These are phyloP conservation scores for Flammula alnicola DNA, from an alignment of 1,284 basidiomycete species.

Conservation along the genomic window DNA sequence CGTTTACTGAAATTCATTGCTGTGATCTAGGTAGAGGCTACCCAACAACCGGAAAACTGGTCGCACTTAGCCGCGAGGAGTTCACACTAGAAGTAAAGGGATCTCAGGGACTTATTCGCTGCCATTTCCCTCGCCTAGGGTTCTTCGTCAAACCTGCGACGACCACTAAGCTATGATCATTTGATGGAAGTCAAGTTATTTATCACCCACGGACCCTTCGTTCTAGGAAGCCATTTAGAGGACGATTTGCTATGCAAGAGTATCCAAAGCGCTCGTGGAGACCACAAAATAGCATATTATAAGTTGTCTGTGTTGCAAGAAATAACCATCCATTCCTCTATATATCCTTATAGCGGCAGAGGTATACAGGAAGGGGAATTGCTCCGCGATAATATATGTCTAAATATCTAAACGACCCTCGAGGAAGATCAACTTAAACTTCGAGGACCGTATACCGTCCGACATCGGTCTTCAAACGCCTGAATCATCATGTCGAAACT, in stretches of 20 bases:
- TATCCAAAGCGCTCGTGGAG: too few species aligned
- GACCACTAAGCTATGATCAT: constrained; percentile 30
- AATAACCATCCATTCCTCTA: too few species aligned
- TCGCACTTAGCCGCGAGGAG: constrained; percentile 54
- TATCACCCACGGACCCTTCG: too few species aligned
- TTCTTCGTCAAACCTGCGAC: constrained; percentile 32
- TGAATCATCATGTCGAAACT: constrained; percentile 89
- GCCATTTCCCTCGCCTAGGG: constrained; percentile 56
- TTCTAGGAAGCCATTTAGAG: too few species aligned
- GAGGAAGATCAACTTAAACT: background rate
- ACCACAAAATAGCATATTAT: too few species aligned
- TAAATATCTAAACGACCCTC: too few species aligned
- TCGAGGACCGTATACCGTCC: constrained; percentile 64
- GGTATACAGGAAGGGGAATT: too few species aligned
- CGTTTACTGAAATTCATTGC: background rate
- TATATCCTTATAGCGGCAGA: too few species aligned
- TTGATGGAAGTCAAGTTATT: background rate
- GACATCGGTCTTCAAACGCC: constrained; percentile 88
- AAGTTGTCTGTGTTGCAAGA: too few species aligned
- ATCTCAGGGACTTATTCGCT: constrained; percentile 43
- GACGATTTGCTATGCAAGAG: too few species aligned
- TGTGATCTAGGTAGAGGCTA: constrained; percentile 38
- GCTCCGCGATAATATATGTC: too few species aligned
- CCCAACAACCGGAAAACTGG: constrained; percentile 53
- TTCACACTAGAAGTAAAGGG: constrained; percentile 51